phyloP scores from a whole-genome alignment of 2,329 filamentous ascomycete species.

The Colletotrichum liriopes region DNA sequence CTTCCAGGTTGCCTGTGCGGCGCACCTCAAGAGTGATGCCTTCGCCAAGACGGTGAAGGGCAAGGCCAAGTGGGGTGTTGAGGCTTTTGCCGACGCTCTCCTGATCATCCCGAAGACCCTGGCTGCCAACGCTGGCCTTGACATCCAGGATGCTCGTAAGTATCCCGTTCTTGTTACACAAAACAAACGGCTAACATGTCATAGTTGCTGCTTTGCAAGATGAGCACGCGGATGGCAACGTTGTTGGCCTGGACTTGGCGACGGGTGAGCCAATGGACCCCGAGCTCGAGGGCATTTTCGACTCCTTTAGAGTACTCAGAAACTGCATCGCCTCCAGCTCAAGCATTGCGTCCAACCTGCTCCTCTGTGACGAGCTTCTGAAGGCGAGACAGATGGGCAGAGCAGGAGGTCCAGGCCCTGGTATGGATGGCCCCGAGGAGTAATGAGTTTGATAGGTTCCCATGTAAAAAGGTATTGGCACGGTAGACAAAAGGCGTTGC shows the following conservation, averaged over 20 bases:
- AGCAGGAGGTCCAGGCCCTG: constrained; percentile 73
- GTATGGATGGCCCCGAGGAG: constrained; percentile 74
- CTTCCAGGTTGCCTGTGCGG: constrained; percentile 94
- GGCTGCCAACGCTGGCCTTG: constrained; percentile 94
- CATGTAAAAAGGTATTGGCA: constrained; percentile 60
- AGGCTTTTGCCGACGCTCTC: constrained; percentile 94
- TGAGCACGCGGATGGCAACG: constrained; percentile 85
- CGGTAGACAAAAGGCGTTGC: constrained; percentile 55
- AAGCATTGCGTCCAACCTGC: constrained; percentile 93
- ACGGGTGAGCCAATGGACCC: constrained; percentile 97
- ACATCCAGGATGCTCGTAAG: constrained; percentile 95
- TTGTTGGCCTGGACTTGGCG: constrained; percentile 88
- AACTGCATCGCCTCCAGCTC: constrained; percentile 96
- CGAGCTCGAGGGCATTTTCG: constrained; percentile 90
- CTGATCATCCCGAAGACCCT: constrained; percentile 97
- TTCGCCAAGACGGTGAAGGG: constrained; percentile 95
- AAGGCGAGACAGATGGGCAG: constrained; percentile 97
- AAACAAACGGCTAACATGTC: not conserved
- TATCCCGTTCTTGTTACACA: constrained; percentile 46
- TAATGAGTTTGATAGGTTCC: constrained; percentile 50
- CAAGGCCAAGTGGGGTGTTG: constrained; percentile 96
- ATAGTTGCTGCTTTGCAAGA: constrained; percentile 89
- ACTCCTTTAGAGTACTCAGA: constrained; percentile 94
- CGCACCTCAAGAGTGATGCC: constrained; percentile 87
- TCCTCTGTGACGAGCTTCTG: constrained; percentile 96